Evolutionary conservation across 257 asterid genomes (phyloP).

Genomic region (Anisodus tanguticus): DNA sequence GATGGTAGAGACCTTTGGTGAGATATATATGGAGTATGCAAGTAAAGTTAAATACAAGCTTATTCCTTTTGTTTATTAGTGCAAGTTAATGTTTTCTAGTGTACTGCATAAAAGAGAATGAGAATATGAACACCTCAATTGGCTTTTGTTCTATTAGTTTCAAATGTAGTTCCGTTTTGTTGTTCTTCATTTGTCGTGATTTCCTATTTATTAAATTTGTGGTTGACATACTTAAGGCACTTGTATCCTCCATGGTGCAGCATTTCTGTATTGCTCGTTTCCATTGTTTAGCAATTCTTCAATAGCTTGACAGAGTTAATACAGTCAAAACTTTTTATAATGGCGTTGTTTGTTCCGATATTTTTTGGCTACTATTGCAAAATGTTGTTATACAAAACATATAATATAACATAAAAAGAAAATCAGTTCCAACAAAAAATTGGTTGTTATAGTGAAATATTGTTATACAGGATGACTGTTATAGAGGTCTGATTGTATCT

Average conservation of each 20-base stretch:
- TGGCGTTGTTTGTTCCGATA: no score
- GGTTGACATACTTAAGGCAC: not conserved
- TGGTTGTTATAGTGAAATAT: no score
- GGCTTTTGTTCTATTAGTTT: conserved; percentile 6
- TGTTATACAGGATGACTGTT: no score
- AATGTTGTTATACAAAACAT: no score
- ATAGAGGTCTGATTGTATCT: no score
- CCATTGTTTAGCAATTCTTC: conserved; percentile 2
- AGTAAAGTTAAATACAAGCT: conserved; percentile 72
- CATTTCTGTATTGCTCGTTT: not conserved
- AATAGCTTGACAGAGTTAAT: conserved; percentile 7
- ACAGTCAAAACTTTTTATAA: no score
- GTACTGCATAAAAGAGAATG: conserved; percentile 8
- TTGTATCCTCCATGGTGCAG: conserved; percentile 11
- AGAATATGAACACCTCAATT: conserved; percentile 14
- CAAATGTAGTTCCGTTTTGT: conserved; percentile 3
- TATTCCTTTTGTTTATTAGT: conserved; percentile 83
- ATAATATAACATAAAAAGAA: no score
- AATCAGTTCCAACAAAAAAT: no score
- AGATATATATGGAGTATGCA: conserved; percentile 65
- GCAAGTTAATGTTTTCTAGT: not conserved
- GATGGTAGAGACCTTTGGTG: conserved; percentile 78
- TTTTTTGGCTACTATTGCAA: no score
- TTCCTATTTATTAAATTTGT: conserved; percentile 4
- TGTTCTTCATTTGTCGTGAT: not conserved